Conservation (phyloP, 495 filamentous ascomycete genomes). For the Annulohypoxylon moriforme region DNA sequence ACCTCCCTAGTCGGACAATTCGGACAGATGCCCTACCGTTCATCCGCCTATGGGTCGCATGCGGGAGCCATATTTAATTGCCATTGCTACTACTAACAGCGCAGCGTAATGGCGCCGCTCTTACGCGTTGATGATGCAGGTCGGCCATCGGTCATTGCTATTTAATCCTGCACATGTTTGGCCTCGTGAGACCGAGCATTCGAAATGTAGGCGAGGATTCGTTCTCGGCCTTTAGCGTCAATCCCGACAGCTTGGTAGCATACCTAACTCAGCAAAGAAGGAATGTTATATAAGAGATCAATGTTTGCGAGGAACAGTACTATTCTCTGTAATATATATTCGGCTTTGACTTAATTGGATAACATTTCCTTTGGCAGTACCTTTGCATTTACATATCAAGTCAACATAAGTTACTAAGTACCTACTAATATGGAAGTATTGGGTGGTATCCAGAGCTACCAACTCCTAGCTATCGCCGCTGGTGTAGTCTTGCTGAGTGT, state of each 20-base stretch:
- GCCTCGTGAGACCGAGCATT: neutral
- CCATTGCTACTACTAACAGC: neutral
- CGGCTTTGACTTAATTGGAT: neutral
- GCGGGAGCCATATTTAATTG: neutral
- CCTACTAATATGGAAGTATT: constrained; percentile 29
- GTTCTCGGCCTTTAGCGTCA: constrained; percentile 28
- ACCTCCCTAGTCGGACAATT: constrained; percentile 21
- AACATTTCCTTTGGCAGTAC: neutral
- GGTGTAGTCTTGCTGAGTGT: constrained; percentile 23
- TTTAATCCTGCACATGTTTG: neutral
- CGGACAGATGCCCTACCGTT: constrained; percentile 6
- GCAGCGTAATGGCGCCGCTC: neutral
- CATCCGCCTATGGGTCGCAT: neutral
- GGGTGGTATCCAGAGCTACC: constrained; percentile 1
- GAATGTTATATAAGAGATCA: neutral
- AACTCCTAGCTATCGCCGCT: constrained; percentile 9
- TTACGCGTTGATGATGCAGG: constrained; percentile 7
- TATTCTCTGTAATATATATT: neutral
- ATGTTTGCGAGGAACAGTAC: neutral
- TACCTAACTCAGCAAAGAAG: neutral
- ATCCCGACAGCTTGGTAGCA: neutral
- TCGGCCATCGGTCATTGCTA: neutral
- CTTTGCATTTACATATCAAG: neutral
- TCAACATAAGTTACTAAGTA: neutral
- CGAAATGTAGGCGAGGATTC: neutral